A percentile compares a stretch with the other conserved stretches of the same genome.
Conservation (phyloP, 176 grass and related monocot genomes). For the Oryza nivara region DNA sequence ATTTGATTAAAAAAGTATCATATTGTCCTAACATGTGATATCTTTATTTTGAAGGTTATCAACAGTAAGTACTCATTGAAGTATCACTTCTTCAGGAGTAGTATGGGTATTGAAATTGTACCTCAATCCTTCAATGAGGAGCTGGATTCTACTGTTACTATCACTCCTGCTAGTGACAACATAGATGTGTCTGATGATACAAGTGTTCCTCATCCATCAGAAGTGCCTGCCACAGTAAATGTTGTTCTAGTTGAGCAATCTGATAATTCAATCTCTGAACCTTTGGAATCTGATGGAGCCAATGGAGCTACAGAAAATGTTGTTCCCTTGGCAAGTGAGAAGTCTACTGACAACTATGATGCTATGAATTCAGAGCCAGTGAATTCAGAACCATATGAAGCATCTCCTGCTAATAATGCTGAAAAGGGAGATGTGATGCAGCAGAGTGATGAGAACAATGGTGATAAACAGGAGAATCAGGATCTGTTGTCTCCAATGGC, state of each 20-base stretch:
- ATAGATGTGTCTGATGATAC: conserved; percentile 33
- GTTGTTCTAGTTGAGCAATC: background rate
- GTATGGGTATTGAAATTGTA: conserved; percentile 39
- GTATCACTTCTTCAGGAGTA: background rate
- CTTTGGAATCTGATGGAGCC: conserved; percentile 22
- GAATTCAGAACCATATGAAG: background rate
- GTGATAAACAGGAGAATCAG: conserved; percentile 36
- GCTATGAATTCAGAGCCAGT: conserved; percentile 35
- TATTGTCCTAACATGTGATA: conserved; percentile 15
- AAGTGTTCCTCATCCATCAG: conserved; percentile 17
- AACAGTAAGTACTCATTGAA: background rate
- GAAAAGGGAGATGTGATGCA: conserved; percentile 18
- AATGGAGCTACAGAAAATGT: too few relatives aligned
- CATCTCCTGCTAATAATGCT: background rate
- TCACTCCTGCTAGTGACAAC: background rate
- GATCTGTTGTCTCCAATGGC: conserved; percentile 13
- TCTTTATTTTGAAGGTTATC: conserved; percentile 11
- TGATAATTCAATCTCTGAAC: conserved; percentile 20
- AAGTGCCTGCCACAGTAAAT: conserved; percentile 11
- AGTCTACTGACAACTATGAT: conserved; percentile 9
- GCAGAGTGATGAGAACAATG: conserved; percentile 27
- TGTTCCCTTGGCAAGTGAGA: background rate
- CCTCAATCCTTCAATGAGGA: conserved; percentile 38
- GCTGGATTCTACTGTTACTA: conserved; percentile 21
- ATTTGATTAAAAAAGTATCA: conserved; percentile 11